These are phyloP conservation scores for Pythium periplocum DNA, from an alignment of 352 stramenopile genomes.

Conservation along the genomic window DNA sequence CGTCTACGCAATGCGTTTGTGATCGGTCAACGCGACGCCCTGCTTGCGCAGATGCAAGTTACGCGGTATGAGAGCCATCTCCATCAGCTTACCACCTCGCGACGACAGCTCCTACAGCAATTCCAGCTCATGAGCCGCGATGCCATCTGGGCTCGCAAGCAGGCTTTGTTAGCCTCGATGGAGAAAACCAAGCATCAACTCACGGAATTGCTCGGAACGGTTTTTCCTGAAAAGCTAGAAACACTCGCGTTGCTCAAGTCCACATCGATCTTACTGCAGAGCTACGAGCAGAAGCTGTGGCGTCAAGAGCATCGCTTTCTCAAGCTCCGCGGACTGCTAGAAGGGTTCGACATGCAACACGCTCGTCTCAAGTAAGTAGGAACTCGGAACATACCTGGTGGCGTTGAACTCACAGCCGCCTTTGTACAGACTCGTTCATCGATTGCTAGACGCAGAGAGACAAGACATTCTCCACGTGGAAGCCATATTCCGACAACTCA, in stretches of 20 bases:
- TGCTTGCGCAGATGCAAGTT: constrained; percentile 27
- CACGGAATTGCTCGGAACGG: constrained; percentile 9
- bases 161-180: constrained; percentile 13
- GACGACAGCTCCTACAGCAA: constrained; percentile 23
- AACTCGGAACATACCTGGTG: neutral
- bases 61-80: constrained; percentile 18
- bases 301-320: constrained; percentile 36
- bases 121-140: constrained; percentile 34
- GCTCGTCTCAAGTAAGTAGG: constrained; percentile 26
- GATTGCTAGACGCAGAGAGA: constrained; percentile 25
- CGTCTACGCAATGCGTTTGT: constrained; percentile 29
- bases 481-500: constrained; percentile 13
- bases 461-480: constrained; percentile 21
- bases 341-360: constrained; percentile 32
- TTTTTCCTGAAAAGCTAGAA: constrained; percentile 21
- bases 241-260: constrained; percentile 36
- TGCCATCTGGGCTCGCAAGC: constrained; percentile 19
- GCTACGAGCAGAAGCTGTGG: constrained; percentile 46
- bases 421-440: constrained; percentile 22
- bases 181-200: constrained; percentile 16
- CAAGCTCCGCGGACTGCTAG: constrained; percentile 21
- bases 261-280: constrained; percentile 31
- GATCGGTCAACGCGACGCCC: constrained; percentile 24
- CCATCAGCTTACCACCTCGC: constrained; percentile 12
- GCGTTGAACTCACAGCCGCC: too few relatives aligned